Base-by-base conservation (phyloP, 2,329 filamentous ascomycete genomes). In the Conoideocrella luteorostrata region DNA sequence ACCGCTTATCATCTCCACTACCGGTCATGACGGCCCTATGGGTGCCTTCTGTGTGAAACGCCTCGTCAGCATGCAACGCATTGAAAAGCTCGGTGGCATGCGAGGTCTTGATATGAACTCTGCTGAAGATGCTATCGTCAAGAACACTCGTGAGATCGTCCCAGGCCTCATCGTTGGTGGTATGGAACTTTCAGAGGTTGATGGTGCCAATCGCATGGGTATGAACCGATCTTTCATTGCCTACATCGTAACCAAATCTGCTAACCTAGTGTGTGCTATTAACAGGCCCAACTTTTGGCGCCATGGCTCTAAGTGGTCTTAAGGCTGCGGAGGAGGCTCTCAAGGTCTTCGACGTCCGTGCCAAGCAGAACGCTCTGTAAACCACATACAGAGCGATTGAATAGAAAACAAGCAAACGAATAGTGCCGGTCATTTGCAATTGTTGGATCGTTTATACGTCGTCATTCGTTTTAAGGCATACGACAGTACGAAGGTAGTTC, bases 101-200 rank as follows among this genome's bases (percentile, higher is more conserved):
- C 82, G 89, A 46, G 90, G 89, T 7, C 73, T 96, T 15, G 89
- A 96, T 66, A 96, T 95, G 89, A 87, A 89, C 68, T 71, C 75
- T 2, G 89, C 89, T 35, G 89, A 96, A 66, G 89, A 96, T 56
- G 88, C 89, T 38, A 95, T 96, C 55, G 89, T 95, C 62, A 95
- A 93, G 75, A 76, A 84, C 53, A 95, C 89, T 6, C 82, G 89
- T 48, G 89, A 95, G 72, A 77, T 96, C 47, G 81, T 89, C 12
- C 88, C 88, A 5, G 89, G 90, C 22, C 71, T 96, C 51, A 88
- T 95, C 56, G 85, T 94, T n/a, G 90, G 89, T 42, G 90, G 89
- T 30, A 96, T 96, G 89, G 89, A 95, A 66, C 72, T 95, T 53
- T 87, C 82, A 47, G 89, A 95, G 67, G 82, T 95, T 24, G 89